phyloP scores from a whole-genome alignment of 441 rosid species.

The Adansonia madagascariensis region DNA sequence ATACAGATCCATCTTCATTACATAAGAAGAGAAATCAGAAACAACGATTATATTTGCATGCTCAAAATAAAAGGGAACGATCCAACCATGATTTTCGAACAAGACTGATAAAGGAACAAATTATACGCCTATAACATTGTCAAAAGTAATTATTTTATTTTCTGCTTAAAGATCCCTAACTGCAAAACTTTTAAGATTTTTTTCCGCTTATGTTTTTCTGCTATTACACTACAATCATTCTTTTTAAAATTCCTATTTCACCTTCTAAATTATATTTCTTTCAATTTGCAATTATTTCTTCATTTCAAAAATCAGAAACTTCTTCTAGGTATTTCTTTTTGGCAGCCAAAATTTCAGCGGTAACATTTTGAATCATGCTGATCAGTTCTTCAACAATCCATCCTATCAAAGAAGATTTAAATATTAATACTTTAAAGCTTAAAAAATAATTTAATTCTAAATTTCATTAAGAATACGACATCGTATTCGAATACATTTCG shows the following conservation, averaged over 20 bases:
- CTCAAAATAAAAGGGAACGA: not conserved
- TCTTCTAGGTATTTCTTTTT: not conserved
- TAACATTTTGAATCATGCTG: not conserved
- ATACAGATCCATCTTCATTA: conserved; percentile 13
- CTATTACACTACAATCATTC: not conserved
- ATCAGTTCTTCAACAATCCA: conserved; percentile 11
- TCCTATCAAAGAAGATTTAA: not conserved
- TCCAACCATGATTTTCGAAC: not conserved
- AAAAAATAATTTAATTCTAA: not conserved
- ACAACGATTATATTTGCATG: not conserved
- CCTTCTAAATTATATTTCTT: not conserved
- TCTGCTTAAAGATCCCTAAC: not conserved
- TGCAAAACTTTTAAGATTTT: not conserved
- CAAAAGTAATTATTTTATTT: not conserved
- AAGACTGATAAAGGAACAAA: not conserved
- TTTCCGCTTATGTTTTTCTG: not conserved
- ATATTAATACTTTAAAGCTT: not conserved
- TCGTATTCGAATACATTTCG: not conserved
- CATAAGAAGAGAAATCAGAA: conserved; percentile 21
- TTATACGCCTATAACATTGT: not conserved
- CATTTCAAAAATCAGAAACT: conserved; percentile 1
- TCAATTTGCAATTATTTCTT: not conserved
- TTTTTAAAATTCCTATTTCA: not conserved
- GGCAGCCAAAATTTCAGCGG: not conserved
- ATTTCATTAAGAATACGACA: not conserved